These are phyloP conservation scores for Myriosclerotinia duriaeana DNA, from an alignment of 2,329 filamentous ascomycete species.

Conservation along the genomic window DNA sequence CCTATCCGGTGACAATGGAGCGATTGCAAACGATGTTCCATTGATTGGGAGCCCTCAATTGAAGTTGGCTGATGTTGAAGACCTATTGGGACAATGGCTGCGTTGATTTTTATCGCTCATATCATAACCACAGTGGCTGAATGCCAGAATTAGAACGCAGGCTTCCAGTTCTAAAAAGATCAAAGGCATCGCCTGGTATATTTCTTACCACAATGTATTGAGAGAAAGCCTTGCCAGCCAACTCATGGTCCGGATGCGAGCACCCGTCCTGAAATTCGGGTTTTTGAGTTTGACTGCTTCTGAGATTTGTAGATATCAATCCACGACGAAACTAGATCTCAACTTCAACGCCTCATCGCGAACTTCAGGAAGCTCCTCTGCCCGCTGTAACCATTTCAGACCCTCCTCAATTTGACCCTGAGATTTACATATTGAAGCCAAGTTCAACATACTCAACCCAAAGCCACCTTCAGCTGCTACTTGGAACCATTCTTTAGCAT, in stretches of 20 bases:
- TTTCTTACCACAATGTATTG: background rate
- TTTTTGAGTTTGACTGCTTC: background rate
- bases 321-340: background rate
- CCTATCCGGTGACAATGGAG: too few relatives aligned
- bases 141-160: background rate
- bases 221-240: background rate
- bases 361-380: conserved; percentile 19
- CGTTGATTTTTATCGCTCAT: background rate
- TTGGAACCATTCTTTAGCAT: conserved; percentile 39
- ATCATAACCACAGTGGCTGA: too few relatives aligned
- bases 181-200: background rate
- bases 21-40: too few relatives aligned
- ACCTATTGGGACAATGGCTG: background rate
- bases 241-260: background rate
- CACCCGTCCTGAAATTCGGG: background rate
- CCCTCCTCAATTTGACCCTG: conserved; percentile 30
- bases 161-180: background rate
- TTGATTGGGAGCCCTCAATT: too few relatives aligned
- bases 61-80: background rate
- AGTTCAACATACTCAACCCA: conserved; percentile 36
- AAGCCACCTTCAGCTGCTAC: conserved; percentile 35
- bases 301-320: background rate
- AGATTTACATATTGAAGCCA: conserved; percentile 35
- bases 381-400: conserved; percentile 34
- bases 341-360: conserved; percentile 6